Conservation (phyloP, 108 stramenopile species). For the Nannochloropsis gaditana region DNA sequence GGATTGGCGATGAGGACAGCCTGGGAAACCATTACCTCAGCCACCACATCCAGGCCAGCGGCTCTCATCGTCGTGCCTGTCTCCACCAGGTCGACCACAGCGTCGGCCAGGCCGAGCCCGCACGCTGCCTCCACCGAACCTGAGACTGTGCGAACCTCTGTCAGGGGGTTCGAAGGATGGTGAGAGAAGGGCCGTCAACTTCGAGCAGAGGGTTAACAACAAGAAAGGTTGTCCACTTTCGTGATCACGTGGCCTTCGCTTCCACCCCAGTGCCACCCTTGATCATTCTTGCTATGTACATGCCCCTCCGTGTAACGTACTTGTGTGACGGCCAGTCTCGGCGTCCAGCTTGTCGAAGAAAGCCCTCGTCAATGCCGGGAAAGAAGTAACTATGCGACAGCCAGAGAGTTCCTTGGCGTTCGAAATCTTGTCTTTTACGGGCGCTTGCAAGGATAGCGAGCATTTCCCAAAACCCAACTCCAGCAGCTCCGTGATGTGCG, state of each 20-base stretch:
- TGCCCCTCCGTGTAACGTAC: constrained; percentile 19
- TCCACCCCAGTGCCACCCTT: not conserved
- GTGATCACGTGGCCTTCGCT: not conserved
- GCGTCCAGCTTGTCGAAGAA: constrained; percentile 74
- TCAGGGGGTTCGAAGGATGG: not conserved
- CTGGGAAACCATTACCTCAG: constrained; percentile 71
- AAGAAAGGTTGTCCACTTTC: not conserved
- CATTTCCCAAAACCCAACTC: constrained; percentile 91
- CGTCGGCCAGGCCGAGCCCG: constrained; percentile 86
- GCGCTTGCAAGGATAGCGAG: constrained; percentile 76
- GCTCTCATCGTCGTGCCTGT: constrained; percentile 97
- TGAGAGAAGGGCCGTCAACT: not conserved
- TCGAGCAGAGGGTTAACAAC: not conserved
- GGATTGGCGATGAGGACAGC: constrained; percentile 65
- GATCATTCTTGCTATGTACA: not conserved
- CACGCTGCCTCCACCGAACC: constrained; percentile 95
- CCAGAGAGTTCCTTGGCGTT: constrained; percentile 70
- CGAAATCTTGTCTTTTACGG: constrained; percentile 64
- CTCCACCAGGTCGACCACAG: constrained; percentile 92
- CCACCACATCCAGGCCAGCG: constrained; percentile 86
- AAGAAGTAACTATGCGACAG: constrained; percentile 87
- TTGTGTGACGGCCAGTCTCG: constrained; percentile 67
- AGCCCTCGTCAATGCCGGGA: constrained; percentile 71
- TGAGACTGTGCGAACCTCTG: constrained; percentile 71
- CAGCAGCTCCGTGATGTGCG: constrained; percentile 73